Evolutionary conservation across 768 basidiomycete genomes (phyloP).

Genomic region (Myochromella boudieri): DNA sequence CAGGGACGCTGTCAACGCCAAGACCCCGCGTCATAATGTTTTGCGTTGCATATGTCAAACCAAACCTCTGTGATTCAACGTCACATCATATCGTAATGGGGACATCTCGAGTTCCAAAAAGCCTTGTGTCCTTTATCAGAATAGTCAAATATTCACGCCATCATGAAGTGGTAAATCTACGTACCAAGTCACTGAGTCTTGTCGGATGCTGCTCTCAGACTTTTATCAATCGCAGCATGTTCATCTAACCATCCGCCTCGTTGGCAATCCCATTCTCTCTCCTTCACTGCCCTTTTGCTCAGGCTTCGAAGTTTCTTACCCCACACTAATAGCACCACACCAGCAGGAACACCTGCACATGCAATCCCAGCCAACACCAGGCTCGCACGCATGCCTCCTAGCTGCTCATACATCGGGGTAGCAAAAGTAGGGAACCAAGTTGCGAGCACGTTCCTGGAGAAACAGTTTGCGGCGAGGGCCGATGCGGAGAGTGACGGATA

Average conservation of each 20-base stretch:
- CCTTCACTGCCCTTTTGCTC: slow-evolving; percentile 15
- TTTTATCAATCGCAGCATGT: no score
- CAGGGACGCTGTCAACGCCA: no score
- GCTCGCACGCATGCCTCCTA: slow-evolving; percentile 12
- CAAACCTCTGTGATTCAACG: no score
- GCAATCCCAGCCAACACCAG: slow-evolving; percentile 12
- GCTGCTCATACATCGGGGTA: slow-evolving; percentile 12
- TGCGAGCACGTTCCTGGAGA: slow-evolving; percentile 10
- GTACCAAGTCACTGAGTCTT: no score
- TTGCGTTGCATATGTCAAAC: no score
- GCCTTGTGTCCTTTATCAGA: no score
- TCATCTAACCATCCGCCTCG: slow-evolving; percentile 1
- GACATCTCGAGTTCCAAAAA: no score
- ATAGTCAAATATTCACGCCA: no score
- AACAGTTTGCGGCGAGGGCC: slow-evolving; percentile 11
- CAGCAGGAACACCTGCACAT: slow-evolving; percentile 11
- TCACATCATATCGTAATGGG: no score
- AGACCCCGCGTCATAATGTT: no score
- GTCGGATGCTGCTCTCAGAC: no score
- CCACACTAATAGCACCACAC: slow-evolving; percentile 1
- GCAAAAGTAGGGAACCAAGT: slow-evolving; percentile 17
- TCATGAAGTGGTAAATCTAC: no score
- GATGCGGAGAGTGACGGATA: slow-evolving; percentile 7
- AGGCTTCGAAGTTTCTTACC: slow-evolving; percentile 6
- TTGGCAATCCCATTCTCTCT: slow-evolving; percentile 3